Evolutionary conservation across 805 yeast genomes (phyloP).

Genomic region (Cyberlindnera xishuangbannaensis): DNA sequence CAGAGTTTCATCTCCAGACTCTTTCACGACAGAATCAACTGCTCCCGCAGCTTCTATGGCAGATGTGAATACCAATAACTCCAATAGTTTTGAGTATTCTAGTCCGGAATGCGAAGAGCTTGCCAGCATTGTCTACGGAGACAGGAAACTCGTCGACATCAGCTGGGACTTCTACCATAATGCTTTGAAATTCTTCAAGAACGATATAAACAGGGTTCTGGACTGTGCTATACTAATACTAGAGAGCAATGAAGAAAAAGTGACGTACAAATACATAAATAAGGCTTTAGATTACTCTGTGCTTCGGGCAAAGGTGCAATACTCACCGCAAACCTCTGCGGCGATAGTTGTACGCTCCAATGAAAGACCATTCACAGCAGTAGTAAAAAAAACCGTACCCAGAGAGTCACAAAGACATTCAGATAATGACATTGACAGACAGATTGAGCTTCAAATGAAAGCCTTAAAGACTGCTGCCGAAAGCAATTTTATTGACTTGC

Average conservation of each 20-base stretch:
- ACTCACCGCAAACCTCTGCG: neutral
- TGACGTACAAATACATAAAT: conserved; percentile 23
- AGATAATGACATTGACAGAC: no score
- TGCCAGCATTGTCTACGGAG: conserved; percentile 28
- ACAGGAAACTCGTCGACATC: conserved; percentile 30
- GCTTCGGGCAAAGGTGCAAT: neutral
- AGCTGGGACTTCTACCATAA: conserved; percentile 34
- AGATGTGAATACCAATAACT: no score
- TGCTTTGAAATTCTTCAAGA: conserved; percentile 38
- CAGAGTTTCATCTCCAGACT: no score
- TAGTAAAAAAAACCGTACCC: no score
- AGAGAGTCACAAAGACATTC: no score
- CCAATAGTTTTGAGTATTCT: conserved; percentile 7
- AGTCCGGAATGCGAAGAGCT: conserved; percentile 31
- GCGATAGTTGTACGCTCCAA: no score
- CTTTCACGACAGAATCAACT: no score
- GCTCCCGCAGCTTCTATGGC: no score
- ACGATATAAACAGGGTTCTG: conserved; percentile 35
- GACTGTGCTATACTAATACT: conserved; percentile 29
- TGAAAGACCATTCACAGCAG: no score
- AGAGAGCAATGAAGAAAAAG: conserved; percentile 26
- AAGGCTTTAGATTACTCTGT: conserved; percentile 5
- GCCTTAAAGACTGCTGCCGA: conserved; percentile 17
- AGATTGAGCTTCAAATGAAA: conserved; percentile 3
- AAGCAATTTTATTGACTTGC: conserved; percentile 44